Percentiles rank a stretch among this genome's conserved stretches.
These are phyloP conservation scores for Penicillium polonicum DNA, from an alignment of 2,329 filamentous ascomycete species.

Conservation along the genomic window DNA sequence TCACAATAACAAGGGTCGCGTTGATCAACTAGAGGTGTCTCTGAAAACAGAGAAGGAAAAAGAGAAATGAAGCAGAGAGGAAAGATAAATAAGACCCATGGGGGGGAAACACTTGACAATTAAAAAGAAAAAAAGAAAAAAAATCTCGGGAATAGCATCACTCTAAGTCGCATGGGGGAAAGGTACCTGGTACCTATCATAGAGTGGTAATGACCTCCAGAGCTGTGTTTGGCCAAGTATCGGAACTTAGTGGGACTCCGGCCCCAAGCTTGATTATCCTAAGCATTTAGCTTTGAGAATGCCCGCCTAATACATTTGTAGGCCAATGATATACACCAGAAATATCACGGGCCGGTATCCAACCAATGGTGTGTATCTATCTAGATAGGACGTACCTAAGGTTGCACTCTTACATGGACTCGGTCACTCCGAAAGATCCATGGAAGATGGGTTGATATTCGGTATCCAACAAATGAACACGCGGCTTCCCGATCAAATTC, in stretches of 20 bases:
- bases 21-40: background rate
- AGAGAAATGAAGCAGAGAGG: background rate
- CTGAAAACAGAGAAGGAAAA: background rate
- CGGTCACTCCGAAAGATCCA: background rate
- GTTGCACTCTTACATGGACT: background rate
- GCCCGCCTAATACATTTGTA: background rate
- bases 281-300: background rate
- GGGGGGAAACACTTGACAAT: background rate
- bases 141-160: background rate
- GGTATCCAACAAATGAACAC: background rate
- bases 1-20: background rate
- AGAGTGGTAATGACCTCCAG: background rate
- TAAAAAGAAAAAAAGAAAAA: background rate
- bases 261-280: conserved; percentile 1
- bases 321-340: background rate
- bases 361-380: background rate
- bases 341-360: background rate
- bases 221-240: background rate
- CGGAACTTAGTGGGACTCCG: background rate
- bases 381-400: background rate
- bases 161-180: background rate
- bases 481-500: background rate
- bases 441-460: background rate
- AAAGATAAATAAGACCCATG: background rate
- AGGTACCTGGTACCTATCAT: conserved; percentile 1